Conservation (phyloP, 1,284 basidiomycete genomes). For the Mycosarcoma maydis region DNA sequence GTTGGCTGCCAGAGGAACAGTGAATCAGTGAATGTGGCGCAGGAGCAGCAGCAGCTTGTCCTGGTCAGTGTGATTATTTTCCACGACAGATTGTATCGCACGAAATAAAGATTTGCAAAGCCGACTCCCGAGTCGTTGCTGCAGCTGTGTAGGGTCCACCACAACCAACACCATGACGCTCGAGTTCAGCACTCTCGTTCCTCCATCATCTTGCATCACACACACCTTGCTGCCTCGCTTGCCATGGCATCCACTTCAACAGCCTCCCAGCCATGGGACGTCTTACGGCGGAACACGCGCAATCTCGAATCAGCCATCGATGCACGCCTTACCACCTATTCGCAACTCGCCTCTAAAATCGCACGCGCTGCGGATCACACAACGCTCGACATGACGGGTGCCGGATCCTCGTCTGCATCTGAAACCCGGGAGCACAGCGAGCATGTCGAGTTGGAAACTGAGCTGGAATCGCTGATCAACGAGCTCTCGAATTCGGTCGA, state of each 20-base stretch:
- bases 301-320: constrained; percentile 91
- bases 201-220: not conserved
- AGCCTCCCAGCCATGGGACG: constrained; percentile 66
- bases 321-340: constrained; percentile 86
- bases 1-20: too few relatives aligned
- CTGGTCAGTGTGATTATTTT: too few relatives aligned
- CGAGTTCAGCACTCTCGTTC: not conserved
- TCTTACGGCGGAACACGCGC: constrained; percentile 81
- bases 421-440: constrained; percentile 32
- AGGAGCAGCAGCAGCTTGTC: too few relatives aligned
- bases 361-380: constrained; percentile 68
- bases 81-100: too few relatives aligned
- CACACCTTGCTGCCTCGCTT: not conserved
- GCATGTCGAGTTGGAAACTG: constrained; percentile 72
- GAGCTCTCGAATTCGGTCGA: constrained; percentile 49
- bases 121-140: too few relatives aligned
- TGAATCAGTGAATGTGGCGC: too few relatives aligned
- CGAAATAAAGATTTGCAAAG: too few relatives aligned
- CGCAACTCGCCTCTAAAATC: constrained; percentile 81
- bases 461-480: constrained; percentile 85
- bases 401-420: constrained; percentile 3
- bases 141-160: too few relatives aligned
- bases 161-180: not conserved
- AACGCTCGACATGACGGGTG: constrained; percentile 35
- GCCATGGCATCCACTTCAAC: constrained; percentile 29